Base-by-base conservation (phyloP, 192 early-diverging fungal genomes). In the Coemansia sp. region DNA sequence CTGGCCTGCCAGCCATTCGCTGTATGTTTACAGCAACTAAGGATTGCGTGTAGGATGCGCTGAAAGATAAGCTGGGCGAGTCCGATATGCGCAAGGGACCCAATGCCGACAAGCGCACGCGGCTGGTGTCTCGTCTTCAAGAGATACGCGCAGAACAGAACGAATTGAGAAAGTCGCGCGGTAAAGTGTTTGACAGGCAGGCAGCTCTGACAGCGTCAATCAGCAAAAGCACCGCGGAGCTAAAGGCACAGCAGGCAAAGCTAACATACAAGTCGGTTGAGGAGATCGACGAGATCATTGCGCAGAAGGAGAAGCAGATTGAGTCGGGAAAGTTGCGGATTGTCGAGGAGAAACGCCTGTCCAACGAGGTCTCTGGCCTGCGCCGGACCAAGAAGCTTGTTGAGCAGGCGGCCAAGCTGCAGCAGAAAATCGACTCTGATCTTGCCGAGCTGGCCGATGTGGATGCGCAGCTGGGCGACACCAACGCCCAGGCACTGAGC, bases 341-440 rank as follows among this genome's bases (percentile, higher is more conserved):
- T 56, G 81, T 88, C 43, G 93, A 94, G 48, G 94, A 97, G 78
- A 93, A 92, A 71, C 84, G 84, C 20, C 42, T 80, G 60, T 47
- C 42, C 40, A 58, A 40, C 48, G 69, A 80, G 50, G 60, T 75
- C 17, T 28, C 60, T 16, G 46, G 47, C 9, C 58, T 71, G 54
- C 58, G 55, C 36, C 51, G 64, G 43, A 61, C 65, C 34, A 55
- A 53, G 44, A 71, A 81, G 75, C 83, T 89, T 40, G 82, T 93
- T n/a, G 65, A 86, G 44, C 91, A 93, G 64, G 88, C 91, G 50
- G 88, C 83, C 36, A 60, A 64, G n/a, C 75, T 92, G 63, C 91
- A 93, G 67, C 85, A 83, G 71, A 74, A 78, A 34, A 85, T 85
- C 53, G 90, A 92, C 56, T 59, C 76, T 11, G 83, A 94, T 46